Conservation (phyloP, 2,329 filamentous ascomycete species). For the Epichloe brachyelytri region DNA sequence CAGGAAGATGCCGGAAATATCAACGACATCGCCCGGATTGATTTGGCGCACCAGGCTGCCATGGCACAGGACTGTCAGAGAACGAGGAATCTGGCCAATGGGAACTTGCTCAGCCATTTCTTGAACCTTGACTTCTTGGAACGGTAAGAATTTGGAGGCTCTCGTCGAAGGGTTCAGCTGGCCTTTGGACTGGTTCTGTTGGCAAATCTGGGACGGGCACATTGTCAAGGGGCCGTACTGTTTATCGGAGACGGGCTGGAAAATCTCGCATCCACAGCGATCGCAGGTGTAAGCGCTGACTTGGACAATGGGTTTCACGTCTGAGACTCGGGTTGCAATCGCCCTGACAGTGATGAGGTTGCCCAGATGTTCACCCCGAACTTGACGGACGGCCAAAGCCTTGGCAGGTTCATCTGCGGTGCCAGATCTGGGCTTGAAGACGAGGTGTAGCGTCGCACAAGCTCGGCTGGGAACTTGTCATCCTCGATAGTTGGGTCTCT, state of each 20-base stretch:
- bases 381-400: slow-evolving; percentile 78
- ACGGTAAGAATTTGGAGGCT: slow-evolving; percentile 91
- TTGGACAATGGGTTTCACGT: slow-evolving; percentile 94
- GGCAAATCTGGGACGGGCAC: slow-evolving; percentile 85
- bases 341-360: slow-evolving; percentile 87
- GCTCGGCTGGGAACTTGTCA: slow-evolving; percentile 77
- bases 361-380: slow-evolving; percentile 85
- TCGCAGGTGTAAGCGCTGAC: slow-evolving; percentile 98
- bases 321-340: slow-evolving; percentile 88
- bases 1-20: slow-evolving; percentile 89
- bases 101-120: slow-evolving; percentile 99
- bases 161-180: slow-evolving; percentile 90
- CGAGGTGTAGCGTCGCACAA: slow-evolving; percentile 91
- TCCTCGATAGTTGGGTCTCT: slow-evolving; percentile 52
- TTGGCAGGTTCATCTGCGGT: slow-evolving; percentile 50
- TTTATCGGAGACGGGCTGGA: slow-evolving; percentile 86
- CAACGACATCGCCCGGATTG: slow-evolving; percentile 87
- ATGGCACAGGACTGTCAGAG: slow-evolving; percentile 79
- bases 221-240: slow-evolving; percentile 78
- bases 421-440: slow-evolving; percentile 83
- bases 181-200: slow-evolving; percentile 80
- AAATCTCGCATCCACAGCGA: slow-evolving; percentile 90
- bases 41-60: slow-evolving; percentile 75
- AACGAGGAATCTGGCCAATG: slow-evolving; percentile 90
- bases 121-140: slow-evolving; percentile 97